These are phyloP conservation scores for Aspergillus brasiliensis DNA, from an alignment of 2,329 filamentous ascomycete species.

Conservation along the genomic window DNA sequence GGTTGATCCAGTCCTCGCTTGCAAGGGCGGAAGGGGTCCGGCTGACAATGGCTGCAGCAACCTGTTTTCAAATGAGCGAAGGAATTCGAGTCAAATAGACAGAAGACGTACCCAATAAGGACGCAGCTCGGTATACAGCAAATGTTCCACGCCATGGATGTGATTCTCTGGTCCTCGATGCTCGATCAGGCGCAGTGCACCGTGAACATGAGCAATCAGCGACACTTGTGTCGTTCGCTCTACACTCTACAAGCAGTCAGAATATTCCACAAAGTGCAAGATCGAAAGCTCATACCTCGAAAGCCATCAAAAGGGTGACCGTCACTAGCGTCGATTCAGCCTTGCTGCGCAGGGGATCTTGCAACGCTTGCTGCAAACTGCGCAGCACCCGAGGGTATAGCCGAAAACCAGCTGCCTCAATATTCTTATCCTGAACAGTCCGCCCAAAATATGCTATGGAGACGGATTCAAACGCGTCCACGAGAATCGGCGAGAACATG, in stretches of 20 bases:
- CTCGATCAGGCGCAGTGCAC: slow-evolving; percentile 40
- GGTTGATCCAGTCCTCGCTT: slow-evolving; percentile 41
- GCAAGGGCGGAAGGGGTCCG: slow-evolving; percentile 41
- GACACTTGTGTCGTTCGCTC: slow-evolving; percentile 38
- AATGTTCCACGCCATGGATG: slow-evolving; percentile 43
- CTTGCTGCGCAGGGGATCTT: slow-evolving; percentile 39
- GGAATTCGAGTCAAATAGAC: not conserved
- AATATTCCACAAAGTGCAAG: not conserved
- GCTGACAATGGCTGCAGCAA: slow-evolving; percentile 32
- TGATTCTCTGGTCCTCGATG: slow-evolving; percentile 44
- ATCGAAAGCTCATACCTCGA: slow-evolving; percentile 31
- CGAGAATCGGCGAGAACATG: slow-evolving; percentile 43
- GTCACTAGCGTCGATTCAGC: slow-evolving; percentile 43
- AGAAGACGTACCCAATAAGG: slow-evolving; percentile 40
- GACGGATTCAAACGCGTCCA: slow-evolving; percentile 41
- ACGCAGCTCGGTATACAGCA: slow-evolving; percentile 41
- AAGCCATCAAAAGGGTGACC: slow-evolving; percentile 41
- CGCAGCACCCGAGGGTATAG: slow-evolving; percentile 40
- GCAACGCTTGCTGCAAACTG: slow-evolving; percentile 39
- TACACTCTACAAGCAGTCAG: slow-evolving; percentile 31
- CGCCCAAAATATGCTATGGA: slow-evolving; percentile 44
- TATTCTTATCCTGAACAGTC: slow-evolving; percentile 34
- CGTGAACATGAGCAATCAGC: slow-evolving; percentile 37
- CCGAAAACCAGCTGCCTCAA: slow-evolving; percentile 37
- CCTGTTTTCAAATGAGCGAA: slow-evolving; percentile 18